These are phyloP conservation scores for Akanthomyces dipterigenus DNA, from an alignment of 2,329 filamentous ascomycete genomes.

Conservation along the genomic window DNA sequence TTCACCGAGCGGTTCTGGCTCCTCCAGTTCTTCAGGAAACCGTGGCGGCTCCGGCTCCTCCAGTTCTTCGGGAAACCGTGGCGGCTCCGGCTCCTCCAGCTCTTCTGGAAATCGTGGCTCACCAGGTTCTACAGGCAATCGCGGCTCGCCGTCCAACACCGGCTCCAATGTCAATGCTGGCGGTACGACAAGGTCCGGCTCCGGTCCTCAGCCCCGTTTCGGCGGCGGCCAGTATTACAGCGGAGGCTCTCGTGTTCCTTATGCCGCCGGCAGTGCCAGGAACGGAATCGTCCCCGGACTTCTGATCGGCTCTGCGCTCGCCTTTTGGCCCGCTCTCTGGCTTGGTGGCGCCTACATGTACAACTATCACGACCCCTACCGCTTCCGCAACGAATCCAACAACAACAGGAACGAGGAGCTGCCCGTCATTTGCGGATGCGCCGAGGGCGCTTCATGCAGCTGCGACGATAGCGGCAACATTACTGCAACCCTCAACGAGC, in stretches of 20 bases:
- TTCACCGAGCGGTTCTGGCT: not conserved
- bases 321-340: slow-evolving; percentile 61
- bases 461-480: slow-evolving; percentile 60
- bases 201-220: slow-evolving; percentile 49
- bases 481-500: slow-evolving; percentile 49
- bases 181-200: slow-evolving; percentile 49
- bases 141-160: slow-evolving; percentile 19
- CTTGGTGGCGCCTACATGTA: slow-evolving; percentile 57
- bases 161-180: slow-evolving; percentile 33
- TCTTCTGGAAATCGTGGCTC: slow-evolving; percentile 13
- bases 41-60: not conserved
- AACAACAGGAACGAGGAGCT: slow-evolving; percentile 31
- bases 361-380: slow-evolving; percentile 35
- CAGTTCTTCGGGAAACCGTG: slow-evolving; percentile 10
- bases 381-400: slow-evolving; percentile 44
- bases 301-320: slow-evolving; percentile 38
- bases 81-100: slow-evolving; percentile 14
- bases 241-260: slow-evolving; percentile 58
- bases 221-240: slow-evolving; percentile 60
- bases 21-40: not conserved
- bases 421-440: slow-evolving; percentile 43
- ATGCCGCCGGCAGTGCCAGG: slow-evolving; percentile 44
- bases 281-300: slow-evolving; percentile 47
- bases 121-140: slow-evolving; percentile 7
- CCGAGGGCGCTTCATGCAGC: slow-evolving; percentile 44